phyloP scores from a whole-genome alignment of 805 yeast genomes.

The Scheffersomyces stipitis region DNA sequence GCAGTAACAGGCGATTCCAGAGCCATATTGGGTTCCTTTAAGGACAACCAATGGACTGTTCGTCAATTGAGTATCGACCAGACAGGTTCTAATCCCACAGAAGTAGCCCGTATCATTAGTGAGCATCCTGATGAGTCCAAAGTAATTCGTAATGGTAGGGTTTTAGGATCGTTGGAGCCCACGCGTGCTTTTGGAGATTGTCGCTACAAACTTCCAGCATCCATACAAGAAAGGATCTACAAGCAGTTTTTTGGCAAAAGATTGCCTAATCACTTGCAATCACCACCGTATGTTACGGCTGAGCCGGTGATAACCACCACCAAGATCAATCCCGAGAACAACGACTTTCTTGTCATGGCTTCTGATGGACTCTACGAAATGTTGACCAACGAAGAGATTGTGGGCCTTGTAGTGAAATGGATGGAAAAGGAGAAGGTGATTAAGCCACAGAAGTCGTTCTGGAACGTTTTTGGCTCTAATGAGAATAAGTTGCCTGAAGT shows the following conservation, averaged over 20 bases:
- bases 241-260: constrained; percentile 78
- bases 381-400: constrained; percentile 88
- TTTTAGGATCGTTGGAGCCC: constrained; percentile 91
- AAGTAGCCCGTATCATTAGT: constrained; percentile 73
- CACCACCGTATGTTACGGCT: constrained; percentile 98
- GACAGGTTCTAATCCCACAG: constrained; percentile 88
- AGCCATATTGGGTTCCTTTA: constrained; percentile 77
- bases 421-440: constrained; percentile 70
- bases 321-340: constrained; percentile 63
- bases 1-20: constrained; percentile 97
- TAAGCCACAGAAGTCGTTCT: constrained; percentile 48
- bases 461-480: constrained; percentile 42
- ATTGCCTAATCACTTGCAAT: constrained; percentile 67
- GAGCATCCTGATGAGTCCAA: constrained; percentile 93
- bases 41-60: constrained; percentile 81
- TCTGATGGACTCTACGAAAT: constrained; percentile 93
- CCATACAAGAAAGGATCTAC: constrained; percentile 71
- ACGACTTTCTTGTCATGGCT: constrained; percentile 88
- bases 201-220: constrained; percentile 79
- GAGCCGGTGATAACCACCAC: constrained; percentile 89
- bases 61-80: constrained; percentile 85
- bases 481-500: constrained; percentile 62
- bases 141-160: constrained; percentile 82
- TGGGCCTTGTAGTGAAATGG: constrained; percentile 92
- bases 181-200: constrained; percentile 98